Evolutionary conservation across 352 stramenopile genomes (phyloP).

Genomic region (Blastocystis sp.): DNA sequence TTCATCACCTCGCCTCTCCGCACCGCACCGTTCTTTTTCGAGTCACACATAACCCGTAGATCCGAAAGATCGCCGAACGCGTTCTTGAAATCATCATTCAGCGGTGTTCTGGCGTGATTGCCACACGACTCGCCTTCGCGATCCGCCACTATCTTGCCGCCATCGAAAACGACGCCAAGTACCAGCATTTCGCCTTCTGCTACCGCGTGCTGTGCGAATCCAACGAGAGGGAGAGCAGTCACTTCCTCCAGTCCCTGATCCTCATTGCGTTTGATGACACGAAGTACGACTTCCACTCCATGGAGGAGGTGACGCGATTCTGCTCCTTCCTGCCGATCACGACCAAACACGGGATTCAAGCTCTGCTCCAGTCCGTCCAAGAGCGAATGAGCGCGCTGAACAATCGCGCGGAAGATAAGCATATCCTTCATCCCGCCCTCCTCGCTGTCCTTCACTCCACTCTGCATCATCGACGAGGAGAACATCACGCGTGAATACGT

Average conservation of each 20-base stretch:
- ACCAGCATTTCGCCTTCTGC: neutral
- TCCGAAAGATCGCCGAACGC: constrained; percentile 29
- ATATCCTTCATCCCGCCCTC: neutral
- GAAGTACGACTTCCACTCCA: neutral
- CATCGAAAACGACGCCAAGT: neutral
- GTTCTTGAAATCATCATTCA: constrained; percentile 1
- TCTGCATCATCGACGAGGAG: neutral
- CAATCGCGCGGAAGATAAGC: neutral
- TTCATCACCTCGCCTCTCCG: neutral
- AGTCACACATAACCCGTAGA: neutral
- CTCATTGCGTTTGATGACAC: neutral
- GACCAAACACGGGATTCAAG: neutral
- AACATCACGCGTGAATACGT: neutral
- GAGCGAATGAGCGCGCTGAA: neutral
- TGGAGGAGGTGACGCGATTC: neutral
- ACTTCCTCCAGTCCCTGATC: neutral
- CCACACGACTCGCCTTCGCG: constrained; percentile 3
- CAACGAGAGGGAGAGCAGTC: neutral
- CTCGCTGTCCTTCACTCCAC: neutral
- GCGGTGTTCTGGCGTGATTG: neutral
- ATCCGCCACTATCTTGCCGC: neutral
- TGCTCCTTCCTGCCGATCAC: neutral
- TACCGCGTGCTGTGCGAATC: neutral
- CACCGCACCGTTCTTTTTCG: neutral
- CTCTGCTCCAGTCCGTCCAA: neutral